These are phyloP conservation scores for Teratosphaeria nubilosa DNA, from an alignment of 2,329 filamentous ascomycete genomes.

Conservation along the genomic window DNA sequence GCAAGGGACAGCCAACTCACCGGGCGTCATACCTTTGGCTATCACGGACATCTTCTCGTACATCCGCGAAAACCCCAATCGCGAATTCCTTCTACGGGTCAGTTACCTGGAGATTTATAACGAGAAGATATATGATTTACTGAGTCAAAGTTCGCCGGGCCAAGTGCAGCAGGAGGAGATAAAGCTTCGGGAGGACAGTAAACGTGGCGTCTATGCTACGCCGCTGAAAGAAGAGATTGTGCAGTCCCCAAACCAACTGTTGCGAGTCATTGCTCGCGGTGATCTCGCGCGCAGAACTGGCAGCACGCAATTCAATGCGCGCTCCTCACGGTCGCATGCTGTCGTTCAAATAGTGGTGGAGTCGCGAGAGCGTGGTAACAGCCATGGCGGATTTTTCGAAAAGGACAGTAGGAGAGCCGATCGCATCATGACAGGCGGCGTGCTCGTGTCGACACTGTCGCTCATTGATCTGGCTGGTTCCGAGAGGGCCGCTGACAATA, in stretches of 20 bases:
- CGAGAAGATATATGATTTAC: constrained; percentile 87
- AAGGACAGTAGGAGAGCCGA: constrained; percentile 53
- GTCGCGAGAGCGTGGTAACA: constrained; percentile 68
- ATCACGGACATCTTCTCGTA: constrained; percentile 99
- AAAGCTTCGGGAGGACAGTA: constrained; percentile 91
- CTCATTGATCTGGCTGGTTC: constrained; percentile 94
- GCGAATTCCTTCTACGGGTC: constrained; percentile 88
- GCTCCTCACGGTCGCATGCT: constrained; percentile 94
- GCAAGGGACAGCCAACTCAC: constrained; percentile 92
- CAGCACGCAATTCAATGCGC: constrained; percentile 92
- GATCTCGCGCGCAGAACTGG: constrained; percentile 83
- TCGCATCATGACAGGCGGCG: constrained; percentile 65
- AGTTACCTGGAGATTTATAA: constrained; percentile 99
- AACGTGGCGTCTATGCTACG: constrained; percentile 90
- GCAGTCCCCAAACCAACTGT: constrained; percentile 87
- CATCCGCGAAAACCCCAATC: constrained; percentile 88
- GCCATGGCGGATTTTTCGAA: constrained; percentile 31
- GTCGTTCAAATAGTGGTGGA: constrained; percentile 98
- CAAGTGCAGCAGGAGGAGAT: constrained; percentile 75
- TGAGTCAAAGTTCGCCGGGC: constrained; percentile 59
- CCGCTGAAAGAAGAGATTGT: constrained; percentile 97
- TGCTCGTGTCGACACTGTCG: constrained; percentile 88
- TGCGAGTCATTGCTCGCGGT: constrained; percentile 88
- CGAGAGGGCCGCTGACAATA: constrained; percentile 88
- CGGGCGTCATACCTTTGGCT: constrained; percentile 90